Evolutionary conservation across 148 eudicot genomes (phyloP), one percentile per base, ranked within the genome.

Genomic region (Chenopodium suecicum): DNA sequence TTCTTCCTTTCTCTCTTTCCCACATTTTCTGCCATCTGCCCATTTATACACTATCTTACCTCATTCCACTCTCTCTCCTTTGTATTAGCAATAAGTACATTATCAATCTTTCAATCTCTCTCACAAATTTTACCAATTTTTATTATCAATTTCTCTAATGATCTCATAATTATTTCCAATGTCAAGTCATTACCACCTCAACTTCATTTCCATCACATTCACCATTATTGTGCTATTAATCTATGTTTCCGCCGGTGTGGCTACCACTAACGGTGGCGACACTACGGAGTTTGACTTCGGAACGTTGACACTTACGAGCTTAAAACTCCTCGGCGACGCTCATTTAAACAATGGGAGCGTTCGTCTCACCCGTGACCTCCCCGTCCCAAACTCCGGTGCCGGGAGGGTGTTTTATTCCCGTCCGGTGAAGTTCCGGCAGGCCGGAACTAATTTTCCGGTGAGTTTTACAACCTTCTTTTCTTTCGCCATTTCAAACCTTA

Each of bases 301-400:
- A 0, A 93, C 97, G 0, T 79, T 94, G 0, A 90, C 98, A 0
- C 83, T 94, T 0, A 79, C 86, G 19, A 88, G 90, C 77, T 77
- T 94, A 27, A 93, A 90, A 80, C 89, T 95, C 16, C 82, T 93
- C 20, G 98, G 98, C 12, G 98, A 95, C 67, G 95, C 98, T 29
- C 98, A 93, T 85, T 78, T 88, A 63, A 85, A 82, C 82, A 91
- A 95, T 78, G 89, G 84, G 1, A 90, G 87, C 79, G 86, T 95
- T 2, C 79, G 80, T 32, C 95, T 95, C 79, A 93, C 97, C 0
- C 87, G 88, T 0, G 95, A 93, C 84, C 88, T 95, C 72, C 22
- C 89, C 47, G 97, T 95, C 34, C 97, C 98, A 9, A 90, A 86
- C 81, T 91, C 98, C 74, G 95, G 95, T 23, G 86, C 97, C 70